Conservation (phyloP, 2,329 filamentous ascomycete species). For the Fusarium brachygibbosum region DNA sequence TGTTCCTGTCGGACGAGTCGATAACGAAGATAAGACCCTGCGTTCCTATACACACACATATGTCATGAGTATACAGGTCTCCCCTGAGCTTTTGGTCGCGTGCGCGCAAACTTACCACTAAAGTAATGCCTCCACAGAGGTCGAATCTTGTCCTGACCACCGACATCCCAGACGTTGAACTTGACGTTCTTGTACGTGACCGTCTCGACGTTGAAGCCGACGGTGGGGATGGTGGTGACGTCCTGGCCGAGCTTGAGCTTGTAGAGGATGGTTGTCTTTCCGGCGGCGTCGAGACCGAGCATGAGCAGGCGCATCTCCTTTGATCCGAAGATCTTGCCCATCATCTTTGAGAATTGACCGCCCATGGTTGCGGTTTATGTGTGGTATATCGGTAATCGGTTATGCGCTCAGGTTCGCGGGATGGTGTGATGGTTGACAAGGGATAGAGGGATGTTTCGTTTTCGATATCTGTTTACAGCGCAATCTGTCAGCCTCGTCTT, state of each 20-base stretch:
- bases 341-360: conserved; percentile 92
- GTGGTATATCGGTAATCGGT: conserved; percentile 2
- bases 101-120: conserved; percentile 68
- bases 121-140: conserved; percentile 99
- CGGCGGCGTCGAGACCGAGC: conserved; percentile 96
- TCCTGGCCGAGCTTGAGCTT: conserved; percentile 99
- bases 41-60: conserved; percentile 72
- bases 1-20: conserved; percentile 90
- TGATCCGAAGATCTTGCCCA: conserved; percentile 98
- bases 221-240: conserved; percentile 97
- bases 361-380: conserved; percentile 75
- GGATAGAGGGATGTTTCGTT: neutral
- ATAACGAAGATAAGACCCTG: conserved; percentile 99
- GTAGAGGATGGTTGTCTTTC: conserved; percentile 99
- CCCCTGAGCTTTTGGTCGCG: neutral
- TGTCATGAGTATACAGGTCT: conserved; percentile 1
- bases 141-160: conserved; percentile 98
- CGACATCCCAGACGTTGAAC: conserved; percentile 99
- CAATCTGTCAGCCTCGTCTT: conserved; percentile 23
- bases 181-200: conserved; percentile 99
- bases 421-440: conserved; percentile 14
- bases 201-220: conserved; percentile 99
- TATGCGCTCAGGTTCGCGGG: conserved; percentile 7
- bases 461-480: conserved; percentile 22
- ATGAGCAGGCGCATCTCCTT: conserved; percentile 99